Evolutionary conservation across 768 basidiomycete genomes (phyloP), one percentile per base, ranked within the genome.

Genomic region (Tulasnella sp.): DNA sequence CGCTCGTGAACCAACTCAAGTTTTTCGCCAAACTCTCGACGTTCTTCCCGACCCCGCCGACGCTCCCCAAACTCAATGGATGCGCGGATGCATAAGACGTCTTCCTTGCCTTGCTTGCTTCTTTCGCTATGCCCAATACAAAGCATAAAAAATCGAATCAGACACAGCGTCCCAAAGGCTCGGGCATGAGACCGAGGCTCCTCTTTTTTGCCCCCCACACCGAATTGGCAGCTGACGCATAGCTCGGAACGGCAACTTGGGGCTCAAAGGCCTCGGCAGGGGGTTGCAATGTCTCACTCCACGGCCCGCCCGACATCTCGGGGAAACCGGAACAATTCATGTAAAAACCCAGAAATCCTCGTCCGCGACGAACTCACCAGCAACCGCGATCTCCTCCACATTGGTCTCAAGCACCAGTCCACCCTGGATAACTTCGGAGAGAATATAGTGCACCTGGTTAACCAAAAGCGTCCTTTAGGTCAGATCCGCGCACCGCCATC

Each of bases 391-490:
- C 84, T 95, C 94, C 78, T 94, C 94, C 37, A 96, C 92, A 85
- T 95, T 96, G 18, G 97, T 99, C 86, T 99, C 98, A 64, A 99
- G 88, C 12, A 99, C 98, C 50, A 99, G 89, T 7, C 98, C 98
- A 22, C 96, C 97, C 87, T 98, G 97, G 37, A 99, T 95, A 77
- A 99, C 92, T 86, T 99, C 98, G n/a, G 93, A 89, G 72, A 99
- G 90, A 77, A 98, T 96, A 83, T 97, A 94, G 84, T 99, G 97
- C 4, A 94, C 97, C 96, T 97, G 79, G 48, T 37, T 18, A 28
- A 69, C 64, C 2, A 1, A 28, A n/a, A n/a, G n/a, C n/a, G n/a
- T n/a, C n/a, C 16, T 42, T 42, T 44, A 18, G 74, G 74, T 75
- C 40, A 76, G 46, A 77, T 54, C 44, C 76, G 48, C 76, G 76